Conservation (phyloP, 768 basidiomycete species). For the Lenzites betulinus region DNA sequence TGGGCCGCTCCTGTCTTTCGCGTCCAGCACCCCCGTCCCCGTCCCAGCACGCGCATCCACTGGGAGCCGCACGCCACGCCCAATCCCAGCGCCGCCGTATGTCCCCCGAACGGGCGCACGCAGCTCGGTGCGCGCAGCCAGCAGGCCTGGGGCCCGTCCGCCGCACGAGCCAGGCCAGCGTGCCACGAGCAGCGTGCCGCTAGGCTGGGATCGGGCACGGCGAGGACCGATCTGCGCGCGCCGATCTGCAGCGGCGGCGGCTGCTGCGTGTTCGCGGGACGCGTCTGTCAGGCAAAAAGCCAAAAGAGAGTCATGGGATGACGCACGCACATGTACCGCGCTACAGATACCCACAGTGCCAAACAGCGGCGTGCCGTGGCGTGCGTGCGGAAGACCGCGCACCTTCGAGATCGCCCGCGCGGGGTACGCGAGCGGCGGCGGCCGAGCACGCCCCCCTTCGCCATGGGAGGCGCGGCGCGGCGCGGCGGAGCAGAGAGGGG, state of each 20-base stretch:
- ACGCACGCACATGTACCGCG: conserved; percentile 6
- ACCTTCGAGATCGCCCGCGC: neutral
- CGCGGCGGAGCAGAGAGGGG: neutral
- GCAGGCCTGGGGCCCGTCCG: neutral
- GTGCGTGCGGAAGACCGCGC: neutral
- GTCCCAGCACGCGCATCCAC: neutral
- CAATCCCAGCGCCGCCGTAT: conserved; percentile 11
- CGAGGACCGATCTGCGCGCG: conserved; percentile 14
- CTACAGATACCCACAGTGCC: conserved; percentile 19
- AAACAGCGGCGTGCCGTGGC: conserved; percentile 11
- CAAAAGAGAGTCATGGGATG: neutral
- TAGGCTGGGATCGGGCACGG: too few relatives aligned
- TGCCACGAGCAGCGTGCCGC: too few relatives aligned
- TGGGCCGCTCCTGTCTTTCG: neutral
- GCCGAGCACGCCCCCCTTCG: neutral
- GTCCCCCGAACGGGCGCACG: conserved; percentile 1
- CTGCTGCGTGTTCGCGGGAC: conserved; percentile 2
- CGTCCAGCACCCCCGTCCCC: neutral
- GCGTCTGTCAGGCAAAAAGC: conserved; percentile 1
- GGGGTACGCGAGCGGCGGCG: too few relatives aligned
- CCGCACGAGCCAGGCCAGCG: too few relatives aligned
- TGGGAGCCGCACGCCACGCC: too few relatives aligned
- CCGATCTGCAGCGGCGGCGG: conserved; percentile 13
- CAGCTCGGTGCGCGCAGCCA: neutral
- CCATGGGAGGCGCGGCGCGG: neutral